phyloP scores from a whole-genome alignment of 192 early-diverging fungal genomes.

The Coemansia sp. region DNA sequence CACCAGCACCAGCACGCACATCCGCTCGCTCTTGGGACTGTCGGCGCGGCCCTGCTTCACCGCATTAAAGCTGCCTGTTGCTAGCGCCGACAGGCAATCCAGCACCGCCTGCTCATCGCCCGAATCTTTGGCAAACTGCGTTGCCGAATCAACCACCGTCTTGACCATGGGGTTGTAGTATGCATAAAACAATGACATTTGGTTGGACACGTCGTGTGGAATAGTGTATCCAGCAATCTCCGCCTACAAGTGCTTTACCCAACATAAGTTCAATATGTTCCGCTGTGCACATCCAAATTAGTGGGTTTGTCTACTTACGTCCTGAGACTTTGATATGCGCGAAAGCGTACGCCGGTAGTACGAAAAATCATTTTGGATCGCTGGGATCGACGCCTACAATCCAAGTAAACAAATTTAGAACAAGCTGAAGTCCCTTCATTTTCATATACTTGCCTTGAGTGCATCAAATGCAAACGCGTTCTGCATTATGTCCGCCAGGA shows the following conservation, averaged over 20 bases:
- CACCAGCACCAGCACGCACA: slow-evolving; percentile 84
- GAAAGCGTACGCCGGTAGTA: slow-evolving; percentile 90
- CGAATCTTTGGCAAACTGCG: slow-evolving; percentile 65
- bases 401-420: neutral
- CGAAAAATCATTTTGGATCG: slow-evolving; percentile 95
- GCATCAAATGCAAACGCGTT: slow-evolving; percentile 91
- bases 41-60: slow-evolving; percentile 63
- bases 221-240: slow-evolving; percentile 64
- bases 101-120: slow-evolving; percentile 50
- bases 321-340: slow-evolving; percentile 67
- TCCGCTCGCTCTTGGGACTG: slow-evolving; percentile 61
- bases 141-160: slow-evolving; percentile 78
- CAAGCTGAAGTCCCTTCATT: neutral
- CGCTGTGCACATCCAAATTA: too few species aligned
- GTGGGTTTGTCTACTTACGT: slow-evolving; percentile 48
- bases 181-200: slow-evolving; percentile 95
- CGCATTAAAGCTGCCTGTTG: slow-evolving; percentile 74
- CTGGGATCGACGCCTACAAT: slow-evolving; percentile 45
- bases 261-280: neutral
- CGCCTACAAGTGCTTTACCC: slow-evolving; percentile 18
- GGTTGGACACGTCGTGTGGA: slow-evolving; percentile 84
- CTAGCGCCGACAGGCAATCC: slow-evolving; percentile 73
- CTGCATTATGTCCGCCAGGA: slow-evolving; percentile 79
- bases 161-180: slow-evolving; percentile 93
- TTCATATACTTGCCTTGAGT: slow-evolving; percentile 65